phyloP scores from a whole-genome alignment of 2,329 filamentous ascomycete species.

The Nannizziopsis barbatae region DNA sequence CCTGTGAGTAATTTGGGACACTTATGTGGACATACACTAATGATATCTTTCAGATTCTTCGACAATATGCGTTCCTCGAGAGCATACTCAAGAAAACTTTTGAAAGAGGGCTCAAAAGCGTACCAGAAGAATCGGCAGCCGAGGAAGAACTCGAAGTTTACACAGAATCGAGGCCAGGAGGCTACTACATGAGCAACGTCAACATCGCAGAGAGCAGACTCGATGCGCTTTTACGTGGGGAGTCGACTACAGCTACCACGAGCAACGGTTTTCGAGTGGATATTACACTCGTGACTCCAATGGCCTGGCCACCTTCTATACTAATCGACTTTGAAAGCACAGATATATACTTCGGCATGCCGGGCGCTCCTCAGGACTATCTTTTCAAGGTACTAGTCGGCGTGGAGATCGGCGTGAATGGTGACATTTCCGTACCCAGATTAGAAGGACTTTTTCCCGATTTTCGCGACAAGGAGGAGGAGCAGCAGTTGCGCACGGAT shows the following conservation, averaged over 20 bases:
- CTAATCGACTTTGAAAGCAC: conserved; percentile 12
- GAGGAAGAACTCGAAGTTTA: conserved; percentile 4
- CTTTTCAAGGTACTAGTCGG: conserved; percentile 24
- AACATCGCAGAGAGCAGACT: conserved; percentile 42
- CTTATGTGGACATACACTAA: background rate
- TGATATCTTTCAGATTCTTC: conserved; percentile 26
- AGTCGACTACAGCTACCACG: background rate
- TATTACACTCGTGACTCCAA: conserved; percentile 13
- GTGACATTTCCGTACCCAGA: conserved; percentile 31
- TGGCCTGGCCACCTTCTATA: conserved; percentile 12
- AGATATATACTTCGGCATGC: conserved; percentile 11
- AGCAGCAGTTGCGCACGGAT: conserved; percentile 23
- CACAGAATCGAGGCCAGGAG: conserved; percentile 7
- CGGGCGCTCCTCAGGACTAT: no score
- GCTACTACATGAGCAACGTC: conserved; percentile 30
- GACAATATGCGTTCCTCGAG: conserved; percentile 35
- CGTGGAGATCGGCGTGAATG: conserved; percentile 33
- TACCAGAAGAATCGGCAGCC: conserved; percentile 9
- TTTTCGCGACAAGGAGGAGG: conserved; percentile 17
- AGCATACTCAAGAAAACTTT: conserved; percentile 32
- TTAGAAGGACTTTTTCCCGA: conserved; percentile 26
- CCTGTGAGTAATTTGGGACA: conserved; percentile 24
- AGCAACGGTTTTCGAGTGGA: background rate
- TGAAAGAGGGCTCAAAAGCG: conserved; percentile 13
- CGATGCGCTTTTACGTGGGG: conserved; percentile 38